Base-by-base conservation (phyloP, 2,329 filamentous ascomycete genomes). In the Emmonsiellopsis sp. region DNA sequence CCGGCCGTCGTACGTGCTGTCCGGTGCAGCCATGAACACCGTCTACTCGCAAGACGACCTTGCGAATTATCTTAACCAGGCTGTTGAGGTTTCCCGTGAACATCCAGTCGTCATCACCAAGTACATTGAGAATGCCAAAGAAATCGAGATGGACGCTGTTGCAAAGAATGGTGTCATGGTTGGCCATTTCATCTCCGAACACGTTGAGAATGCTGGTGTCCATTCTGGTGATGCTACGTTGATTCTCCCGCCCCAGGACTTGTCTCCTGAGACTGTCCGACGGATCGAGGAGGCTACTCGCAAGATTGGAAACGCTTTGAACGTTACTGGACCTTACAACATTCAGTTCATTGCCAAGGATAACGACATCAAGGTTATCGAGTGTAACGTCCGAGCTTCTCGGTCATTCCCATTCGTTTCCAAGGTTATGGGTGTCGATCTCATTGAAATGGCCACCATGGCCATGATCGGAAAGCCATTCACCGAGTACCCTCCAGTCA, bases 291-390 rank as follows among this genome's bases (percentile, higher is more conserved):
- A 96, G 69, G 93, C 93, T 2, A 97, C 93, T 11, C 81, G 86
- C 61, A 97, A 97, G 80, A 97, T 98, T 62, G 93, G 87, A 60
- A 85, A 87, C 57, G 92, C 93, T 13, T 80, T 97, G 55, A 96
- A 97, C 68, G 86, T 98, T 53, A 97, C 93, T 42, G 93, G 93
- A 49, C 93, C 93, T 21, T 96, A 87, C 81, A 98, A 98, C 74
- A 98, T 98, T 58, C 93, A 98, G 70, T 97, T 98, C 76, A 98
- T 98, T 64, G 93, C 93, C 64, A 97, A 97, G 77, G 91, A 97
- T 70, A 97, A 97, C 69, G 92, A 97, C 61, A 97, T 98, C 78
- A 97, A 97, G 78, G 93, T 98, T 60, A 98, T 98, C 59, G 93
- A 98, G 75, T 97, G 93, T 74, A 98, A 98, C 65, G 93, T 97